Evolutionary conservation across 805 yeast species (phyloP), one percentile per base, ranked within the genome.

Genomic region (Metschnikowia sp.): DNA sequence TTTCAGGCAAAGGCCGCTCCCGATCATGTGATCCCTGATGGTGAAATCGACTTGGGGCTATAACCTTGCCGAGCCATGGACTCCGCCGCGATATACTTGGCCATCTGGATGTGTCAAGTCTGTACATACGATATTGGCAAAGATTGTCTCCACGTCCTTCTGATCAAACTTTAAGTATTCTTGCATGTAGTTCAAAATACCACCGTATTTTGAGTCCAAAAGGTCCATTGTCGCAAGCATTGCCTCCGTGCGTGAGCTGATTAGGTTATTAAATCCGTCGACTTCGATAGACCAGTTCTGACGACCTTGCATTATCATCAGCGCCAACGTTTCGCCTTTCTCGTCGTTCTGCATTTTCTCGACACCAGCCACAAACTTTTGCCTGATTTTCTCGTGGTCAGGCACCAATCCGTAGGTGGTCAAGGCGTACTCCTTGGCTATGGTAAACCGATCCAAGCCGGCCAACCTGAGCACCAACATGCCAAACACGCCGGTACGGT

Each of bases 371-470:
- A 59, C 36, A 47, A 70, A 78, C 42, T 66, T 63, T 13, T 61
- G 60, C 43, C 59, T 68, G 40, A 79, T 62, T 4, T 57, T 54
- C 8, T 66, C 68, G 47, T 73, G 70, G 42, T 78, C 80, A 2
- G 85, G 82, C 41, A 52, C 55, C 42, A 86, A 66, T 0, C 95
- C 96, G 39, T 76, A 61, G 0, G 84, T 72, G 1, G 95, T 86
- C 57, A 88, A 66, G 60, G 85, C 94, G 58, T 87, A 89, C 59
- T 88, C 96, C 53, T 82, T 76, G 1, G 88, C 81, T 34, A 88
- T 73, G 1, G 81, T 78, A 53, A 79, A 78, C 10, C 74, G 71
- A 50, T 84, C 88, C 3, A 88, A 87, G 0, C 87, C 91, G 5
- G 78, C 66, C 8, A 86, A 61, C 15, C 81, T 66, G 39, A 88